Evolutionary conservation across 768 basidiomycete species (phyloP).

Genomic region (Exidia glandulosa): DNA sequence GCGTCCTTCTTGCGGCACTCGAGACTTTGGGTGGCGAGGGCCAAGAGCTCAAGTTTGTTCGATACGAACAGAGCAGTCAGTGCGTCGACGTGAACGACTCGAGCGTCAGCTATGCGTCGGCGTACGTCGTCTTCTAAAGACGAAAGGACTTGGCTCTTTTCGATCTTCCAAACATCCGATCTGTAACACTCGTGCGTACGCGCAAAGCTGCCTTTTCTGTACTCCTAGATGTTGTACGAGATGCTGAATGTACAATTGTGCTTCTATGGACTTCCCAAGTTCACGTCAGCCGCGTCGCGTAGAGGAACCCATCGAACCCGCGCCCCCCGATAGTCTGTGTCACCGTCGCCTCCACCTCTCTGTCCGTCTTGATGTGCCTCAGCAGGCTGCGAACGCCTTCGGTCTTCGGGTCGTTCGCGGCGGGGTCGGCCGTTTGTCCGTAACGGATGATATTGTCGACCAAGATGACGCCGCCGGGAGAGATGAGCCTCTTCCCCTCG

Average conservation of each 20-base stretch:
- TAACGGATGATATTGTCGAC: conserved; percentile 3
- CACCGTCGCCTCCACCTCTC: conserved; percentile 10
- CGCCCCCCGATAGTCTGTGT: conserved; percentile 9
- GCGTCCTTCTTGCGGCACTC: conserved; percentile 77
- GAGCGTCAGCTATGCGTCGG: conserved; percentile 96
- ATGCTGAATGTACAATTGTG: not conserved
- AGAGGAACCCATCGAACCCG: conserved; percentile 11
- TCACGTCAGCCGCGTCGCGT: too few relatives aligned
- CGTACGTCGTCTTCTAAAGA: conserved; percentile 53
- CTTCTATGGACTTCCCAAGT: not conserved
- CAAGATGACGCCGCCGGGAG: conserved; percentile 51
- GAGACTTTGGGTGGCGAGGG: conserved; percentile 37
- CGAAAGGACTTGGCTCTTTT: not conserved
- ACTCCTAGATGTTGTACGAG: too few relatives aligned
- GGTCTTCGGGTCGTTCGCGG: not conserved
- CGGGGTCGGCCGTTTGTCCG: conserved; percentile 4
- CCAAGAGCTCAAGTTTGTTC: conserved; percentile 58
- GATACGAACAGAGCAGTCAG: conserved; percentile 86
- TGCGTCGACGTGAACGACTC: conserved; percentile 61
- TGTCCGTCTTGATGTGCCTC: conserved; percentile 6
- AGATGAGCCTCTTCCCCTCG: conserved; percentile 47
- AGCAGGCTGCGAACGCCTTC: conserved; percentile 6
- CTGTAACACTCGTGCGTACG: too few relatives aligned
- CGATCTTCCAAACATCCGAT: too few relatives aligned
- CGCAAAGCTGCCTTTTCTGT: too few relatives aligned